Conservation (phyloP, 1,284 basidiomycete species). For the Sanguinoderma infundibulare region DNA sequence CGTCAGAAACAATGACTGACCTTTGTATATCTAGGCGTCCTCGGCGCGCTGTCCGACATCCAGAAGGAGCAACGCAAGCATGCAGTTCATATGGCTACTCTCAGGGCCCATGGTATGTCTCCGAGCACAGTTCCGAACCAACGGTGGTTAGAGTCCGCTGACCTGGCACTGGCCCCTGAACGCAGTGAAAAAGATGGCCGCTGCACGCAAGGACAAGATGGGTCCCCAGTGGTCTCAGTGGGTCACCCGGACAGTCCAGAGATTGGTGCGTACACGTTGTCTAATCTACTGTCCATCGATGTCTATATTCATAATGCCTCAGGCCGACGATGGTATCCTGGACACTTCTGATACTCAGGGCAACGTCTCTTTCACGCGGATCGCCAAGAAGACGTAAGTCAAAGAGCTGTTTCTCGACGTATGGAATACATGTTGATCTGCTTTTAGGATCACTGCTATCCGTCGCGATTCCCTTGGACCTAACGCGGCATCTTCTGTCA, state of each 20-base stretch:
- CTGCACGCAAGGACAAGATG: slow-evolving; percentile 48
- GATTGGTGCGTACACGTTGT: slow-evolving; percentile 41
- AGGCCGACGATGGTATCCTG: slow-evolving; percentile 52
- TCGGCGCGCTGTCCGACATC: slow-evolving; percentile 47
- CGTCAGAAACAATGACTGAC: background rate
- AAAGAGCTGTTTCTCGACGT: slow-evolving; percentile 18
- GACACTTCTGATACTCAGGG: slow-evolving; percentile 36
- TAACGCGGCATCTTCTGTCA: slow-evolving; percentile 26
- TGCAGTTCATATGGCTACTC: slow-evolving; percentile 48
- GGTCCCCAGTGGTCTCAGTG: slow-evolving; percentile 55
- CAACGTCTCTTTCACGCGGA: slow-evolving; percentile 44
- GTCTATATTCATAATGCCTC: slow-evolving; percentile 2
- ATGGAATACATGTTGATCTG: background rate
- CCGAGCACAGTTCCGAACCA: background rate
- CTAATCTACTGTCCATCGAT: background rate
- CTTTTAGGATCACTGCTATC: slow-evolving; percentile 37
- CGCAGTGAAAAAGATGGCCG: slow-evolving; percentile 52
- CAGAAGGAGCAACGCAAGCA: slow-evolving; percentile 49
- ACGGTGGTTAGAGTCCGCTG: background rate
- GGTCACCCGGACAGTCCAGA: slow-evolving; percentile 51
- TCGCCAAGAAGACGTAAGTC: slow-evolving; percentile 49
- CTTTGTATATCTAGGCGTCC: slow-evolving; percentile 41
- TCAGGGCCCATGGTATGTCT: slow-evolving; percentile 47
- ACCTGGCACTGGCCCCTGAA: background rate
- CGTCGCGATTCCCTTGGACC: slow-evolving; percentile 38